Percentiles rank a stretch among this genome's conserved stretches.
phyloP scores from a whole-genome alignment of 208 protist species.

The Plasmodiophora brassicae region DNA sequence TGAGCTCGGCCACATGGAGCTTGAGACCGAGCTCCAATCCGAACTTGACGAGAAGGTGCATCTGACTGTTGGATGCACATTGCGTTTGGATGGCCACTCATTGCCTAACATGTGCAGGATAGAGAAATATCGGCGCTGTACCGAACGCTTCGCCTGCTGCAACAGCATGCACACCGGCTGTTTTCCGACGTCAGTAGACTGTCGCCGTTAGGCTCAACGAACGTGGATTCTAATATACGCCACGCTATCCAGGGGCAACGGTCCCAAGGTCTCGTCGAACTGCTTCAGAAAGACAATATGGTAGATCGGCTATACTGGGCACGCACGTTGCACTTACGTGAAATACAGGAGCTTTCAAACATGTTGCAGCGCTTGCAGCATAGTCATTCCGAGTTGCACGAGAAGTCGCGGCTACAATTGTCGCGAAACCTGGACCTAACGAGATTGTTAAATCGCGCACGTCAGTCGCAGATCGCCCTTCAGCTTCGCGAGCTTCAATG shows the following conservation, averaged over 20 bases:
- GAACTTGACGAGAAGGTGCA: background rate
- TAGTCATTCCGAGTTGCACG: background rate
- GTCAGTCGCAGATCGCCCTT: background rate
- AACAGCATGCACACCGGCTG: background rate
- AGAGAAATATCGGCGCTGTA: background rate
- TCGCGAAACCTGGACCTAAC: background rate
- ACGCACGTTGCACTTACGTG: background rate
- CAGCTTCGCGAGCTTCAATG: conserved; percentile 7
- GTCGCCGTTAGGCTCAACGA: too few relatives aligned
- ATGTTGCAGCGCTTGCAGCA: background rate
- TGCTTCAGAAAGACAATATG: background rate
- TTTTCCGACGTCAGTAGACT: too few relatives aligned
- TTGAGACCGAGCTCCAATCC: background rate
- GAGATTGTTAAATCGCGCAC: background rate
- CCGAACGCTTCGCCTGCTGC: background rate
- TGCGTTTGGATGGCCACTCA: too few relatives aligned
- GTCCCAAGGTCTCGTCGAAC: background rate
- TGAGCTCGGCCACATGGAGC: background rate
- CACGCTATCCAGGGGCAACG: too few relatives aligned
- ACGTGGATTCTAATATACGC: too few relatives aligned
- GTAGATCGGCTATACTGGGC: background rate
- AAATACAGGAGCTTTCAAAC: background rate
- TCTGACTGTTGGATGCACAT: background rate
- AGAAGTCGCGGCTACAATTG: background rate
- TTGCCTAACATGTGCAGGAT: background rate